Percentiles rank a stretch among this genome's conserved stretches.
Evolutionary conservation across 108 stramenopile genomes (phyloP).

Genomic region (Seminavis robusta): DNA sequence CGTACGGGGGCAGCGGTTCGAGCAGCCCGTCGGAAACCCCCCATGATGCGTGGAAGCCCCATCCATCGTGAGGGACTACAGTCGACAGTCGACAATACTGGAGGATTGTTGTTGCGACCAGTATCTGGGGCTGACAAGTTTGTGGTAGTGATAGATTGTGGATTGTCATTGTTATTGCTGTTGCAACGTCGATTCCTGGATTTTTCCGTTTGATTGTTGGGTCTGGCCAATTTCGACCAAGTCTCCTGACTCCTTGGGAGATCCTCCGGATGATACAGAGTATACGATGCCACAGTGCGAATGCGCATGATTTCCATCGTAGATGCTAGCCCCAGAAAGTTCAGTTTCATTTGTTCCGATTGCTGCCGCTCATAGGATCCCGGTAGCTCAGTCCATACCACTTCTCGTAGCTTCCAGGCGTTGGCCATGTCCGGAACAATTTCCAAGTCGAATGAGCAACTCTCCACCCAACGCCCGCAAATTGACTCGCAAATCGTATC

Average conservation of each 20-base stretch:
- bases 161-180: constrained; percentile 8
- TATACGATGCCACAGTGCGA: constrained; percentile 20
- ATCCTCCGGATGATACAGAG: constrained; percentile 62
- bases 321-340: no score
- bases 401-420: constrained; percentile 30
- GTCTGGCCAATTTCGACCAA: constrained; percentile 44
- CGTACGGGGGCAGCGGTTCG: constrained; percentile 26
- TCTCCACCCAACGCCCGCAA: constrained; percentile 35
- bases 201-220: constrained; percentile 22
- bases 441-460: constrained; percentile 48
- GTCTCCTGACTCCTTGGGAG: constrained; percentile 28
- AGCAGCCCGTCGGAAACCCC: constrained; percentile 59
- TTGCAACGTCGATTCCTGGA: constrained; percentile 21
- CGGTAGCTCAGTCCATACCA: constrained; percentile 53
- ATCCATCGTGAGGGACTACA: constrained; percentile 27
- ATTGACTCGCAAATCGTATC: constrained; percentile 26
- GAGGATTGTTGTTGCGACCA: no score
- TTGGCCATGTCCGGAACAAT: constrained; percentile 38
- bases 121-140: no score
- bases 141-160: no score
- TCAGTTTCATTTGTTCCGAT: constrained; percentile 26
- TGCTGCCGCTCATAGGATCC: constrained; percentile 42
- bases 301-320: constrained; percentile 13
- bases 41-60: constrained; percentile 64
- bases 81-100: no score